These are phyloP conservation scores for Cutaneotrichosporon mucoides DNA, from an alignment of 1,284 basidiomycete genomes.

Conservation along the genomic window DNA sequence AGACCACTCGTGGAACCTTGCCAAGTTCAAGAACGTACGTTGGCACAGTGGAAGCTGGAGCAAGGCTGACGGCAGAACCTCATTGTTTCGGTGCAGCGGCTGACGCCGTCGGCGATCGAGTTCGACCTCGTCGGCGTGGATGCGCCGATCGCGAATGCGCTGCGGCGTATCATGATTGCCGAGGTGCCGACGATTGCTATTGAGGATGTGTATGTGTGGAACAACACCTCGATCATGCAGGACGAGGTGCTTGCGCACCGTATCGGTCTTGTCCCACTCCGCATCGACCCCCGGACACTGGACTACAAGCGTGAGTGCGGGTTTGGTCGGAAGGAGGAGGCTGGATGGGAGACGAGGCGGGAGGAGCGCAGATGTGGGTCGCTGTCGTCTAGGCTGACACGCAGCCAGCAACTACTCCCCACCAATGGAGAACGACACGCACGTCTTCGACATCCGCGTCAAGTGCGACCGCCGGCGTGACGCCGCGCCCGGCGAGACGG, in stretches of 20 bases:
- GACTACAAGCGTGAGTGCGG: slow-evolving; percentile 46
- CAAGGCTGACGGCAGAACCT: slow-evolving; percentile 57
- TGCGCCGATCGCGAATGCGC: slow-evolving; percentile 91
- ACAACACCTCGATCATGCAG: slow-evolving; percentile 91
- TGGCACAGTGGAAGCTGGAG: not conserved
- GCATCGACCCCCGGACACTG: slow-evolving; percentile 69
- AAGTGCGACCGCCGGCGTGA: slow-evolving; percentile 63
- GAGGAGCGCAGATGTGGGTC: too few species aligned
- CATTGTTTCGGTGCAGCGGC: slow-evolving; percentile 65
- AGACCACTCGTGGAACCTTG: slow-evolving; percentile 76
- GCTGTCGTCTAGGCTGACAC: not conserved
- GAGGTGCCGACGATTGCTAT: slow-evolving; percentile 95
- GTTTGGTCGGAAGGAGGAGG: too few species aligned
- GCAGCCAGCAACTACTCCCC: slow-evolving; percentile 52
- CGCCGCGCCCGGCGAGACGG: slow-evolving; percentile 57
- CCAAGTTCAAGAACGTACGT: slow-evolving; percentile 66
- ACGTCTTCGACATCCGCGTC: slow-evolving; percentile 78
- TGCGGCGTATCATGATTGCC: slow-evolving; percentile 85
- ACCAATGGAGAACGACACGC: slow-evolving; percentile 82
- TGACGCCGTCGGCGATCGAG: slow-evolving; percentile 79
- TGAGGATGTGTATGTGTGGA: slow-evolving; percentile 88
- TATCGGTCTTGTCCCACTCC: slow-evolving; percentile 83
- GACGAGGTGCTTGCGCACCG: slow-evolving; percentile 93
- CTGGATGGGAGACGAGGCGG: too few species aligned
- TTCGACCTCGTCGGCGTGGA: slow-evolving; percentile 96